A percentile compares a stretch with the other conserved stretches of the same genome.
phyloP scores from a whole-genome alignment of 441 rosid species.

The Mallotus japonicus region DNA sequence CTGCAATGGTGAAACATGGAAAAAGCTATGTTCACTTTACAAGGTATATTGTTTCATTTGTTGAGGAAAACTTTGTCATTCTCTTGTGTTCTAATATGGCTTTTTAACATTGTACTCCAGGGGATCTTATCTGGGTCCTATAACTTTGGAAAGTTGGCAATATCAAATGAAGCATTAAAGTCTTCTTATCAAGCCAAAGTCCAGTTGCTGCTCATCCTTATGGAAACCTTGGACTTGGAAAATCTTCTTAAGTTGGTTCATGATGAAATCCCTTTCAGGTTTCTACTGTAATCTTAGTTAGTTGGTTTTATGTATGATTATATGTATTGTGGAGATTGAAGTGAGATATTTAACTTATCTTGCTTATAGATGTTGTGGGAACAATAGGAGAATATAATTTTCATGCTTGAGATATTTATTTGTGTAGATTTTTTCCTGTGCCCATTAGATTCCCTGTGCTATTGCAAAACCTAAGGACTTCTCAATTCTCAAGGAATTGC shows the following conservation, averaged over 20 bases:
- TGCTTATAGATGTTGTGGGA: background rate
- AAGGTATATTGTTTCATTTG: conserved; percentile 57
- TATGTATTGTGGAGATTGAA: background rate
- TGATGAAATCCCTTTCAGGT: conserved; percentile 88
- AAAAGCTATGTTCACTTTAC: conserved; percentile 59
- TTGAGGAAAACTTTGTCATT: conserved; percentile 1
- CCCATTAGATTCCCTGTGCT: background rate
- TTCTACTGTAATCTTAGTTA: conserved; percentile 19
- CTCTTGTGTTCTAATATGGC: conserved; percentile 20
- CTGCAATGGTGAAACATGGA: conserved; percentile 85
- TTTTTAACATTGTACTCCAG: conserved; percentile 42
- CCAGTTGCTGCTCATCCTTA: conserved; percentile 78
- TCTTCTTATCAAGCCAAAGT: conserved; percentile 63
- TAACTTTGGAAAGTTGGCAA: conserved; percentile 65
- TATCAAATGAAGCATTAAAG: conserved; percentile 69
- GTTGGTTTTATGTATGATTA: conserved; percentile 17
- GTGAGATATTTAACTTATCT: background rate
- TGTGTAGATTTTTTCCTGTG: background rate
- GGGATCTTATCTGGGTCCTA: conserved; percentile 66
- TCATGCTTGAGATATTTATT: background rate
- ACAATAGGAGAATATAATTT: conserved; percentile 1
- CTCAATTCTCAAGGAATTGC: background rate
- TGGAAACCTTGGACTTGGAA: conserved; percentile 81
- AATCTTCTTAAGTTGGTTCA: conserved; percentile 89
- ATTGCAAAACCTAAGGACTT: background rate